Evolutionary conservation across 164 flowering plant genomes (phyloP).

Genomic region (Vitis amurensis): DNA sequence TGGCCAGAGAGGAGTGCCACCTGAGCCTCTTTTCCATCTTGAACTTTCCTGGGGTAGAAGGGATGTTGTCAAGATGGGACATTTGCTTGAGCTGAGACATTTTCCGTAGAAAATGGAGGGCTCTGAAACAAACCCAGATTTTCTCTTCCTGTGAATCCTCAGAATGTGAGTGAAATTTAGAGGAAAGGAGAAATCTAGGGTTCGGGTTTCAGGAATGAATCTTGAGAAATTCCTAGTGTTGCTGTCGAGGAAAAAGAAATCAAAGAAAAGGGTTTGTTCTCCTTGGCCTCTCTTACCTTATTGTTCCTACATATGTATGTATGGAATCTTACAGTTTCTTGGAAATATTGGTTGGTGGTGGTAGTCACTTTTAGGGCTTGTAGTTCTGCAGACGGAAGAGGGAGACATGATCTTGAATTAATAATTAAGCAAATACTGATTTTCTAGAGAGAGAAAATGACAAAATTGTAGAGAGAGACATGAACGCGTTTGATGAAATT

Average conservation of each 20-base stretch:
- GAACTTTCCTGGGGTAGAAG: slow-evolving; percentile 94
- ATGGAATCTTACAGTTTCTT: background rate
- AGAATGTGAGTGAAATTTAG: background rate
- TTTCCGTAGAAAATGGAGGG: slow-evolving; percentile 9
- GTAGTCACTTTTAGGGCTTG: no score
- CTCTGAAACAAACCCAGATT: slow-evolving; percentile 11
- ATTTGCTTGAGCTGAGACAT: slow-evolving; percentile 52
- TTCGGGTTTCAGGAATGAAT: slow-evolving; percentile 14
- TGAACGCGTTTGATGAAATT: no score
- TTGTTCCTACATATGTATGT: background rate
- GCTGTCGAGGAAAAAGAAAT: slow-evolving; percentile 6
- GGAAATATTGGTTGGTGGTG: no score
- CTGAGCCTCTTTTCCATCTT: slow-evolving; percentile 78
- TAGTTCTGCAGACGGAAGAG: no score
- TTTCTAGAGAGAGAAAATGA: no score
- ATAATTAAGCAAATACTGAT: no score
- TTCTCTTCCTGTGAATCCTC: background rate
- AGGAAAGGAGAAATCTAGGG: background rate
- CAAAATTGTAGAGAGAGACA: no score
- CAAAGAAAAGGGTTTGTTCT: background rate
- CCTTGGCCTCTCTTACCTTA: background rate
- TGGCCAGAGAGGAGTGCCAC: slow-evolving; percentile 57
- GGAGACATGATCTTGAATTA: no score
- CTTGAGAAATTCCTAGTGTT: background rate
- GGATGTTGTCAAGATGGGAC: slow-evolving; percentile 63